A percentile compares a stretch with the other conserved stretches of the same genome.
Evolutionary conservation across 2,329 filamentous ascomycete genomes (phyloP).

Genomic region (Exutisphaerella laricina): DNA sequence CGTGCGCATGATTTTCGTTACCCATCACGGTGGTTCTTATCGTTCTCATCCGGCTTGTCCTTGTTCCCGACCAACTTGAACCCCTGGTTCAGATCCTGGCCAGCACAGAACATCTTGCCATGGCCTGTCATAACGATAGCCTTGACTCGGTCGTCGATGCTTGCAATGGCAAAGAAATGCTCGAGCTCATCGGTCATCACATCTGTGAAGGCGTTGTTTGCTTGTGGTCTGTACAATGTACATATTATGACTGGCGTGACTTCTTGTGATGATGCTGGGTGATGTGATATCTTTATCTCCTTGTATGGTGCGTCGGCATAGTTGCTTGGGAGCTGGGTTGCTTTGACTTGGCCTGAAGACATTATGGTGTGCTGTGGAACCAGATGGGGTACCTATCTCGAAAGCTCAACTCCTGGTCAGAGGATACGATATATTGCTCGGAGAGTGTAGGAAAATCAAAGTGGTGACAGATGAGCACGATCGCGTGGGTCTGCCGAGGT

Average conservation of each 20-base stretch:
- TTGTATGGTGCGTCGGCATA: slow-evolving; percentile 12
- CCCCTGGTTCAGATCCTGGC: slow-evolving; percentile 21
- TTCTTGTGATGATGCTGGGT: slow-evolving; percentile 14
- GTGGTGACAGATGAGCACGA: neutral
- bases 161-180: slow-evolving; percentile 20
- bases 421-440: neutral
- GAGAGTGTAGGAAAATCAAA: neutral
- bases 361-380: slow-evolving; percentile 2
- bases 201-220: slow-evolving; percentile 22
- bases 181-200: slow-evolving; percentile 23
- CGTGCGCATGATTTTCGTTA: slow-evolving; percentile 3
- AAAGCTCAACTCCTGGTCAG: neutral
- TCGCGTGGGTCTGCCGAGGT: neutral
- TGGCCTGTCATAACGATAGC: slow-evolving; percentile 16
- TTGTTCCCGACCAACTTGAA: slow-evolving; percentile 18
- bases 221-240: slow-evolving; percentile 15
- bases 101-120: slow-evolving; percentile 21
- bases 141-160: slow-evolving; percentile 21
- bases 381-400: neutral
- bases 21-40: slow-evolving; percentile 23
- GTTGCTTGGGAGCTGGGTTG: slow-evolving; percentile 7
- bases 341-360: slow-evolving; percentile 10
- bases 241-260: slow-evolving; percentile 18
- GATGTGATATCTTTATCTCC: slow-evolving; percentile 20
- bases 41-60: slow-evolving; percentile 14